These are phyloP conservation scores for Fusarium mundagurra DNA, from an alignment of 2,329 filamentous ascomycete genomes.

Conservation along the genomic window DNA sequence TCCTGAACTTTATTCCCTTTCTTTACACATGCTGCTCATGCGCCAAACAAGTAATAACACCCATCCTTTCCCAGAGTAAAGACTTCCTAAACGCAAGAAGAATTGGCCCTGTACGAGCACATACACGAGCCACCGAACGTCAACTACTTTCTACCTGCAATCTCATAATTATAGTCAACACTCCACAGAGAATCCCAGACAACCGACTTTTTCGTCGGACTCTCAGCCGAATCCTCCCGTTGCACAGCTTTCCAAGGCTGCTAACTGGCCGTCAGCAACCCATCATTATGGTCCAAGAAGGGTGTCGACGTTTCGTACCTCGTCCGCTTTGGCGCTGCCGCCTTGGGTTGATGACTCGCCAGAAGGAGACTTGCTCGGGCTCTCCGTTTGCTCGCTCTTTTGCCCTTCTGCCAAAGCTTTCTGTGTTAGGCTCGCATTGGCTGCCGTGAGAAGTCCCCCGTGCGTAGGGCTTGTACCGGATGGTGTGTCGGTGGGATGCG, in stretches of 20 bases:
- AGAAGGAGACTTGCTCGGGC: constrained; percentile 34
- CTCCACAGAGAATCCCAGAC: constrained; percentile 73
- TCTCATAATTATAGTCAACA: constrained; percentile 66
- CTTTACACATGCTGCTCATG: constrained; percentile 21
- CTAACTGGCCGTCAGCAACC: constrained; percentile 46
- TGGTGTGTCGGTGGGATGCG: constrained; percentile 56
- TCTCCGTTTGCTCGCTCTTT: constrained; percentile 31
- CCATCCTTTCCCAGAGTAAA: constrained; percentile 21
- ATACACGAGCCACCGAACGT: not conserved
- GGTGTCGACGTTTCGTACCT: constrained; percentile 66
- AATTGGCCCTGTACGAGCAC: not conserved
- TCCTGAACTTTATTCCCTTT: constrained; percentile 19
- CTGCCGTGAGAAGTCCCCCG: constrained; percentile 39
- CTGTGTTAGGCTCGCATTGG: constrained; percentile 34
- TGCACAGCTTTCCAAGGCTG: constrained; percentile 46
- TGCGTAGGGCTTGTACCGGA: constrained; percentile 54
- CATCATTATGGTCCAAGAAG: constrained; percentile 61
- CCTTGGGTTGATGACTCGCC: constrained; percentile 42
- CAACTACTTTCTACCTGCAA: constrained; percentile 43
- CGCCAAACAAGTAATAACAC: constrained; percentile 18
- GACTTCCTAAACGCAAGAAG: constrained; percentile 2
- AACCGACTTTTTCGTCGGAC: constrained; percentile 61
- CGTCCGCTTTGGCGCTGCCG: constrained; percentile 46
- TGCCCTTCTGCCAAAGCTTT: constrained; percentile 19
- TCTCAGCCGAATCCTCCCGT: constrained; percentile 53